Evolutionary conservation across 176 grass and related monocot species (phyloP).

Genomic region (Poa pratensis): DNA sequence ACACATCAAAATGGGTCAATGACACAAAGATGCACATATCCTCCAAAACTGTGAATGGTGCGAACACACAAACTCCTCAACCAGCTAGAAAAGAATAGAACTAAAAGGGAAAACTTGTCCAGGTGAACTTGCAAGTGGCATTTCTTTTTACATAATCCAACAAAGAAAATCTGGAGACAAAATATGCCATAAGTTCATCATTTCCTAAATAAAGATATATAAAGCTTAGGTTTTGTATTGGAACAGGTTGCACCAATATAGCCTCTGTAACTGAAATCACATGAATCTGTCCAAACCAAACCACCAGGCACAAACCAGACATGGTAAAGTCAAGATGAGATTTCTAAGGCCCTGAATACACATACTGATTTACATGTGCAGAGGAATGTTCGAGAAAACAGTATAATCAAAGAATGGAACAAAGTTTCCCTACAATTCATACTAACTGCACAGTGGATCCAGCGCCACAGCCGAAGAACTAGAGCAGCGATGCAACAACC

Average conservation of each 20-base stretch:
- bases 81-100: not conserved
- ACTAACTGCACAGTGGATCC: not conserved
- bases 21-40: not conserved
- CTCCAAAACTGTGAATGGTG: not conserved
- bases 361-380: not conserved
- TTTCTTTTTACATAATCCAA: not conserved
- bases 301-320: not conserved
- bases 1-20: not conserved
- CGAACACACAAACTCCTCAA: not conserved
- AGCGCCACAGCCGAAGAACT: not conserved
- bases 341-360: not conserved
- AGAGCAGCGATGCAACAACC: not conserved
- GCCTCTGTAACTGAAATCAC: not conserved
- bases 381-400: not conserved
- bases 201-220: constrained; percentile 16
- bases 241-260: constrained; percentile 10
- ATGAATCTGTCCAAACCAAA: not conserved
- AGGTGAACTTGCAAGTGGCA: constrained; percentile 2
- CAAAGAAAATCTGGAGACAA: not conserved
- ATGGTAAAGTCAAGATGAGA: not conserved
- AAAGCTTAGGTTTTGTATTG: not conserved
- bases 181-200: not conserved
- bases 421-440: not conserved
- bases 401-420: not conserved
- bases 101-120: not conserved